Base-by-base conservation (phyloP, 1,284 basidiomycete species). In the Pseudozyma pruni region DNA sequence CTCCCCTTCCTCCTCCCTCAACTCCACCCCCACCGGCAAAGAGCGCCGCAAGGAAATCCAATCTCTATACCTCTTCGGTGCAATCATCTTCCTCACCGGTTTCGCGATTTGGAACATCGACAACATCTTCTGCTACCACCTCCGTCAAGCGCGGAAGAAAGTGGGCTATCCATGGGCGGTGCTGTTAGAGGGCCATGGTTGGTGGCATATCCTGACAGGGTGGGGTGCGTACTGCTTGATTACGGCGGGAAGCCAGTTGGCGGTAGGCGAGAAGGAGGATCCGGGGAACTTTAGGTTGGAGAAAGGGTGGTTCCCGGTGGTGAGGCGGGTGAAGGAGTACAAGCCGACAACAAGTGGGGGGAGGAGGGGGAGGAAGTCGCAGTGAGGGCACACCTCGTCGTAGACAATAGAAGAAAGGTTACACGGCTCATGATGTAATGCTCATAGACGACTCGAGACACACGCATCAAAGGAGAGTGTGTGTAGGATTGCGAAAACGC, bases 21-120 rank as follows among this genome's bases (percentile, higher is more conserved):
- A 59, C 25, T 33, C 54, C 0, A 57, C 62, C 16, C 1, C 57
- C 1, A n/a, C 42, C 4, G 62, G 63, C 32, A 38, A 17, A 20
- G n/a, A 43, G 22, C 49, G 57, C 19, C 57, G 54, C 27, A n/a
- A 27, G 2, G 47, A 69, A 16, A 73, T 61, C 31, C 25, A 32
- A 3, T 27, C 45, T 2, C 25, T 67, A 8, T 66, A 67, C 44
- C 32, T 52, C n/a, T 37, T 59, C 8, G 79, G 80, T 16, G 41
- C 67, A 0, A 25, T 51, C 19, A 73, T 81, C 23, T 86, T 81
- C 56, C 25, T 80, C 19, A 23, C 46, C 2, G 86, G 85, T 2
- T 86, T 86, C 57, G 76, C 67, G 2, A 83, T 86, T 38, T 86
- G 86, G 86, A 86, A 86, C 76, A 51, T 86, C 11, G 86, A 86